These are phyloP conservation scores for Suhomyces bribrorum DNA, from an alignment of 1,139 yeast genomes.

Conservation along the genomic window DNA sequence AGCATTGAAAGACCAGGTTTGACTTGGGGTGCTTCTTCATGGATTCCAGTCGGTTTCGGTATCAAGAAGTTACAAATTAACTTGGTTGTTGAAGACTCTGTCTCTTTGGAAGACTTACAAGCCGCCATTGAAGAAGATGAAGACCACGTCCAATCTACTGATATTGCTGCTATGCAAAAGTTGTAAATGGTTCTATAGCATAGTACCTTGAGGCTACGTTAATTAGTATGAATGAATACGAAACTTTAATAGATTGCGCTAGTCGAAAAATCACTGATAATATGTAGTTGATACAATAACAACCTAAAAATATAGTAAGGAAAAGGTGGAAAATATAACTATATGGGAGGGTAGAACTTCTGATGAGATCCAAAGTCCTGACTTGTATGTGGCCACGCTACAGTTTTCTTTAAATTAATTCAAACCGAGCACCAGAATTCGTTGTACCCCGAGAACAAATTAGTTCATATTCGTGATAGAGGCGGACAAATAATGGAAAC, in stretches of 20 bases:
- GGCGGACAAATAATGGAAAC: no score
- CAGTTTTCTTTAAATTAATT: no score
- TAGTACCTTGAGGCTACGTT: slow-evolving; percentile 15
- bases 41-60: slow-evolving; percentile 98
- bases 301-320: no score
- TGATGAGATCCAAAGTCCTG: no score
- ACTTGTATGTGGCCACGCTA: no score
- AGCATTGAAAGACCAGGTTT: slow-evolving; percentile 87
- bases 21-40: slow-evolving; percentile 97
- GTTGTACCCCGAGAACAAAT: no score
- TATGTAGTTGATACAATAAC: not conserved
- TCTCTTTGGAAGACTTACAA: slow-evolving; percentile 90
- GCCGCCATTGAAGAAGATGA: slow-evolving; percentile 86
- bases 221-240: slow-evolving; percentile 51
- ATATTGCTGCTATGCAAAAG: slow-evolving; percentile 97
- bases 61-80: slow-evolving; percentile 98
- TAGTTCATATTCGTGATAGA: no score
- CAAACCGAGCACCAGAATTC: no score
- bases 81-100: slow-evolving; percentile 97
- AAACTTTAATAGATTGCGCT: slow-evolving; percentile 58
- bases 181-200: slow-evolving; percentile 53
- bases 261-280: not conserved
- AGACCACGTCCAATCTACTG: slow-evolving; percentile 99
- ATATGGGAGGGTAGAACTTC: no score
- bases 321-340: no score